phyloP scores from a whole-genome alignment of 164 flowering plant species.

The Kingdonia uniflora region DNA sequence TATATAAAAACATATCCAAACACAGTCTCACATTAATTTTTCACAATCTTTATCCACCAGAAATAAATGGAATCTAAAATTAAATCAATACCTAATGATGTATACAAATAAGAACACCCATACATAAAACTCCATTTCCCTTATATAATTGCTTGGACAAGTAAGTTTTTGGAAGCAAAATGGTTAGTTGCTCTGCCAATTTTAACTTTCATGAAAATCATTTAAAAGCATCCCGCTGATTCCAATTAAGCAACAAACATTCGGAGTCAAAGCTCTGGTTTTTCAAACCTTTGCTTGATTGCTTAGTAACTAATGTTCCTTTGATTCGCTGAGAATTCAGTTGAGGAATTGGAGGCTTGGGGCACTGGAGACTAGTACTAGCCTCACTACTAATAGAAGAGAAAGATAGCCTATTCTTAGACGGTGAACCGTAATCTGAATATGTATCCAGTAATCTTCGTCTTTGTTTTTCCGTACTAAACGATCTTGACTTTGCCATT shows the following conservation, averaged over 20 bases:
- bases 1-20: no score
- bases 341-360: slow-evolving; percentile 15
- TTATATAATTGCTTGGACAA: no score
- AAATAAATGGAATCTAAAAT: no score
- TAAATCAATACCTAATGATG: no score
- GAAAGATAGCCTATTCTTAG: slow-evolving; percentile 25
- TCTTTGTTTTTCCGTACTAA: slow-evolving; percentile 67
- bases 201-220: slow-evolving; percentile 4
- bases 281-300: slow-evolving; percentile 11
- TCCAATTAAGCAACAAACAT: slow-evolving; percentile 16
- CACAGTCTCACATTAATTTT: no score
- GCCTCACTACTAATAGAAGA: slow-evolving; percentile 32
- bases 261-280: slow-evolving; percentile 19
- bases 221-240: slow-evolving; percentile 7
- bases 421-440: slow-evolving; percentile 25
- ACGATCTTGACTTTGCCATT: slow-evolving; percentile 57
- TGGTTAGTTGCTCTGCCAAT: not conserved
- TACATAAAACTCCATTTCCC: no score
- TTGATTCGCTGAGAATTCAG: slow-evolving; percentile 20
- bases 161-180: no score
- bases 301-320: slow-evolving; percentile 14
- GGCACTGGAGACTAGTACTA: slow-evolving; percentile 3
- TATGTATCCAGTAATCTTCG: slow-evolving; percentile 19
- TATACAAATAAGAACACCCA: no score
- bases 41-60: no score